These are phyloP conservation scores for Litchi chinensis DNA, from an alignment of 345 rosid genomes.

Conservation along the genomic window DNA sequence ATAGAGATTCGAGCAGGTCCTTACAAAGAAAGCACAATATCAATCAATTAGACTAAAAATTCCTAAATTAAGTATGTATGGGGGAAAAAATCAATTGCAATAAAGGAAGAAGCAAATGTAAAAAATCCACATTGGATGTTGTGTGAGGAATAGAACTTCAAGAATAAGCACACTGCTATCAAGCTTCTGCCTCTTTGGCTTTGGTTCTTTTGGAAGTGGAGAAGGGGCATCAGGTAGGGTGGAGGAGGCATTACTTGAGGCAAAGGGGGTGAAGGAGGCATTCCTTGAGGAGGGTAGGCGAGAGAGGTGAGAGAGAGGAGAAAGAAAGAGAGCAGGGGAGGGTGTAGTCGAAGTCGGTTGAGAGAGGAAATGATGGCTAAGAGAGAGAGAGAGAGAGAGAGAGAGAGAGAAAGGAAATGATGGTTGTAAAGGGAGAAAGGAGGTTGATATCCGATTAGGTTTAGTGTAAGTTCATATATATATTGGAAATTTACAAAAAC, in stretches of 20 bases:
- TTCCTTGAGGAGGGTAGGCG: constrained; percentile 29
- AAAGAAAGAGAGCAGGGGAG: no score
- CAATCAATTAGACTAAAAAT: no score
- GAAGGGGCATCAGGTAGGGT: constrained; percentile 67
- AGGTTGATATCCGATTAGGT: no score
- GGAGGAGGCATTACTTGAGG: constrained; percentile 52
- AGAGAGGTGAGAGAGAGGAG: no score
- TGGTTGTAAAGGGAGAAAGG: no score
- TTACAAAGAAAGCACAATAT: constrained; percentile 7
- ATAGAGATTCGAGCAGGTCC: no score
- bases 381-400: no score
- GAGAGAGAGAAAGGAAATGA: no score
- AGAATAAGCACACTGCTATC: constrained; percentile 72
- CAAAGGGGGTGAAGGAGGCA: constrained; percentile 47
- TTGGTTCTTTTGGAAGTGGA: constrained; percentile 95
- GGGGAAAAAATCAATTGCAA: neutral
- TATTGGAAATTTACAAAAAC: no score
- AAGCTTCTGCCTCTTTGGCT: constrained; percentile 85
- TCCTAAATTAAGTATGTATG: neutral
- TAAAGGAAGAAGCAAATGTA: constrained; percentile 4
- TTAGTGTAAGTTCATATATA: no score
- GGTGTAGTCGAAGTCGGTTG: no score
- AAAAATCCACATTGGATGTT: constrained; percentile 39
- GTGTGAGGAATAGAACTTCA: constrained; percentile 56
- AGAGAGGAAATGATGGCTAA: no score